Conservation (phyloP, 768 basidiomycete genomes). For the Termitomyces sp. region DNA sequence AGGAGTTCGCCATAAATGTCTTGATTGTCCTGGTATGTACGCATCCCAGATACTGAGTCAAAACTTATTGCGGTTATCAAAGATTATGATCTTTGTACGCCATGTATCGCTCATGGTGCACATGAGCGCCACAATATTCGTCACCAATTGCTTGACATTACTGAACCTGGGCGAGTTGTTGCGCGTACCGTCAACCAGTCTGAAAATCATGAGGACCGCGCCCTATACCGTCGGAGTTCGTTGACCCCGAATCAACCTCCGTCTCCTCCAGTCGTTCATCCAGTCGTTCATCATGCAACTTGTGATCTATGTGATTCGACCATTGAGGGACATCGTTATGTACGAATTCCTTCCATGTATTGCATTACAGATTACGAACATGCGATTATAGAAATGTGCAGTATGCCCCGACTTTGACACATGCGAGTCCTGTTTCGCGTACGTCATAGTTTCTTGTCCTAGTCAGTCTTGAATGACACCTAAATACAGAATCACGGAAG, state of each 20-base stretch:
- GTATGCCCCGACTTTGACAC: slow-evolving; percentile 84
- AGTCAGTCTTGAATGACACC: slow-evolving; percentile 1
- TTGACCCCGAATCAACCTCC: slow-evolving; percentile 5
- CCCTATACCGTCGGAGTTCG: neutral
- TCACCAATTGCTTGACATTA: slow-evolving; percentile 72
- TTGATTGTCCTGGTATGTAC: slow-evolving; percentile 65
- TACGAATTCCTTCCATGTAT: slow-evolving; percentile 32
- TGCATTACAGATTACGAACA: neutral
- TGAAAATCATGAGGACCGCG: slow-evolving; percentile 26
- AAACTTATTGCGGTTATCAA: neutral
- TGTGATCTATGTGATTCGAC: slow-evolving; percentile 78
- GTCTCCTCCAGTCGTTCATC: slow-evolving; percentile 41
- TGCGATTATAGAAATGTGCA: slow-evolving; percentile 60
- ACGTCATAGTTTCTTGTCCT: slow-evolving; percentile 10
- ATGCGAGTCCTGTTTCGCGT: slow-evolving; percentile 69
- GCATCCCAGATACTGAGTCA: neutral
- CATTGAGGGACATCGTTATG: slow-evolving; percentile 71
- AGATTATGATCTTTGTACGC: slow-evolving; percentile 75
- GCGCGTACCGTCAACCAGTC: slow-evolving; percentile 58
- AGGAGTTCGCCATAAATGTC: slow-evolving; percentile 76
- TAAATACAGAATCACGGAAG: slow-evolving; percentile 49
- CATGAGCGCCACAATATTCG: slow-evolving; percentile 54
- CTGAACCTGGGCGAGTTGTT: slow-evolving; percentile 59
- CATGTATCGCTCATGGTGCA: slow-evolving; percentile 47
- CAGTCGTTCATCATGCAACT: slow-evolving; percentile 55